Evolutionary conservation across 148 eudicot genomes (phyloP).

Genomic region (Vaccinium macrocarpon): DNA sequence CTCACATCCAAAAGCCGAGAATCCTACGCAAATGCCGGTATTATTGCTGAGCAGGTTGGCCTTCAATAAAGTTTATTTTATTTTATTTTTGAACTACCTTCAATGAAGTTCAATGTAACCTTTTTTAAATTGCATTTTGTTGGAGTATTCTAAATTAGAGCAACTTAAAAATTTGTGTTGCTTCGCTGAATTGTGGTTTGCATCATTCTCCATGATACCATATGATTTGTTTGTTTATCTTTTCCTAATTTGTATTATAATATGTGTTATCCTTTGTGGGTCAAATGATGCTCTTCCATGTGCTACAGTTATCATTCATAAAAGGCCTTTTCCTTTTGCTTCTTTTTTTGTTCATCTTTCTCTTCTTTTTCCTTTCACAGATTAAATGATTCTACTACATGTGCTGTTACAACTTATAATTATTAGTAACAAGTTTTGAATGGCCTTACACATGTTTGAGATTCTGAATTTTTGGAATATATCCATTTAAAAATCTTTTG

Average conservation of each 20-base stretch:
- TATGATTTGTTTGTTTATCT: background rate
- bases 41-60: constrained; percentile 93
- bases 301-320: constrained; percentile 3
- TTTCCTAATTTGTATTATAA: no score
- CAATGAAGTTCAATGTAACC: background rate
- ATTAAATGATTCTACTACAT: background rate
- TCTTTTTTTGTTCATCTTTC: background rate
- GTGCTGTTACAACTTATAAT: background rate
- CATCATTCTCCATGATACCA: background rate
- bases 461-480: background rate
- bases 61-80: background rate
- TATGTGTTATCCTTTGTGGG: background rate
- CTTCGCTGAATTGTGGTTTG: background rate
- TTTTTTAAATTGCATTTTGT: background rate
- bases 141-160: background rate
- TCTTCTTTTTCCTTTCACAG: background rate
- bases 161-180: background rate
- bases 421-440: background rate
- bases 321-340: constrained; percentile 15
- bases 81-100: background rate
- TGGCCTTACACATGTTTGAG: background rate
- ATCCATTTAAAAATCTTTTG: background rate
- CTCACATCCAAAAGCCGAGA: constrained; percentile 97
- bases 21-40: constrained; percentile 96
- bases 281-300: constrained; percentile 14